Conservation (phyloP, 192 early-diverging fungal genomes). For the Backusella australiensis region DNA sequence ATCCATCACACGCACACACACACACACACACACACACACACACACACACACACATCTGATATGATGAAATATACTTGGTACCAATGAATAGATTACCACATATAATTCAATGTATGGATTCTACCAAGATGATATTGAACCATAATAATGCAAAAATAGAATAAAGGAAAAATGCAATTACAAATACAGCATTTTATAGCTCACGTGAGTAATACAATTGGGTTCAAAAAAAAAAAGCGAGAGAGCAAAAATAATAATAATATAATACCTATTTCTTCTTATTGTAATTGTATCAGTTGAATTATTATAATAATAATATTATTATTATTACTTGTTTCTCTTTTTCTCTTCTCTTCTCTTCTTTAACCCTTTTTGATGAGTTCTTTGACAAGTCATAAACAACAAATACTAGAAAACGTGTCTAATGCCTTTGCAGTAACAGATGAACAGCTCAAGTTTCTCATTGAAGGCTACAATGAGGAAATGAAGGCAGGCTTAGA, state of each 20-base stretch:
- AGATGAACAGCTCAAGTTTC: slow-evolving; percentile 8
- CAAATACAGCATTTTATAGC: background rate
- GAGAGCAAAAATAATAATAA: background rate
- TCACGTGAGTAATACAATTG: slow-evolving; percentile 4
- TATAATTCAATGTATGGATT: background rate
- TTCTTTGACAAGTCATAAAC: slow-evolving; percentile 3
- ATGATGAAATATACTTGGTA: background rate
- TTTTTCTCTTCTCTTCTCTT: background rate
- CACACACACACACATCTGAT: background rate
- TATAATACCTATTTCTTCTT: background rate
- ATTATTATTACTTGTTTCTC: background rate
- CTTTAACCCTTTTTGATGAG: background rate
- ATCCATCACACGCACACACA: background rate
- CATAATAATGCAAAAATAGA: background rate
- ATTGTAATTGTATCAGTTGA: background rate
- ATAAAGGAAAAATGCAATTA: background rate
- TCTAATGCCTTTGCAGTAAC: slow-evolving; percentile 6
- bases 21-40: background rate
- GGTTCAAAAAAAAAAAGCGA: background rate
- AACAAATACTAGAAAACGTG: slow-evolving; percentile 2
- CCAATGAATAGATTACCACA: background rate
- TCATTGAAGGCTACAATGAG: slow-evolving; percentile 44
- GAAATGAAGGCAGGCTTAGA: slow-evolving; percentile 53
- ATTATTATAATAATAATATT: background rate
- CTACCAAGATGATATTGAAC: background rate